Evolutionary conservation across 257 asterid species (phyloP), one percentile per base, ranked within the genome.

Genomic region (Solanum chaucha): DNA sequence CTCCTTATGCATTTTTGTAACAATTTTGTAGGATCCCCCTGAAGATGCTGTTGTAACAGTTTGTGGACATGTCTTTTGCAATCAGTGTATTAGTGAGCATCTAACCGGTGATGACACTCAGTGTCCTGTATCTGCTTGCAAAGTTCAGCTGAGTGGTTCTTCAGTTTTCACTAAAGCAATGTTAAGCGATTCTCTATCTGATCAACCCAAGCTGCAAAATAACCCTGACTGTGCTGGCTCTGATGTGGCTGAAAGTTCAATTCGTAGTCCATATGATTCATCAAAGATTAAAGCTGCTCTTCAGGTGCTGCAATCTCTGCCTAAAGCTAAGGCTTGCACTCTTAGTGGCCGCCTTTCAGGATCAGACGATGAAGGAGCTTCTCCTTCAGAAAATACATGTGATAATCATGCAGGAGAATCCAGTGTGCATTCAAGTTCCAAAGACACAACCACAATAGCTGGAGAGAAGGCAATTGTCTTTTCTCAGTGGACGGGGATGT

Each of bases 401-500:
- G 48, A 26, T 72, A 83, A 89, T 68, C 88, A 86, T 83, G 81
- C 88, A 32, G 85, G 51, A 73, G 90, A 71, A 68, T 83, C 87
- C 32, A 88, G 87, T 73, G 67, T 77, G 86, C 87, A 73, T 36
- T 70, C 36, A n/a, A 87, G 65, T 88, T 85, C 90, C 41, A 87
- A 75, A 67, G 87, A 70, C 84, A 68, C 86, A 44, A 90, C 80
- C 12, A 88, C 89, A 73, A 90, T 82, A 26, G 89, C 73, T 88
- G 96, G 98, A 88, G 95, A 95, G 93, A 97, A 97, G 90, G 98
- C 98, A 38, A 95, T 97, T 75, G 98, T 97, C 86, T 97, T 97
- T 92, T 97, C 99, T 40, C 99, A 96, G 92, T 97, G 99, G 99
- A 97, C 99, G 2, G 93, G 98, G 94, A 97, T 97, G 99, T 90